Base-by-base conservation (phyloP, 495 filamentous ascomycete species). In the Neurospora sp. region DNA sequence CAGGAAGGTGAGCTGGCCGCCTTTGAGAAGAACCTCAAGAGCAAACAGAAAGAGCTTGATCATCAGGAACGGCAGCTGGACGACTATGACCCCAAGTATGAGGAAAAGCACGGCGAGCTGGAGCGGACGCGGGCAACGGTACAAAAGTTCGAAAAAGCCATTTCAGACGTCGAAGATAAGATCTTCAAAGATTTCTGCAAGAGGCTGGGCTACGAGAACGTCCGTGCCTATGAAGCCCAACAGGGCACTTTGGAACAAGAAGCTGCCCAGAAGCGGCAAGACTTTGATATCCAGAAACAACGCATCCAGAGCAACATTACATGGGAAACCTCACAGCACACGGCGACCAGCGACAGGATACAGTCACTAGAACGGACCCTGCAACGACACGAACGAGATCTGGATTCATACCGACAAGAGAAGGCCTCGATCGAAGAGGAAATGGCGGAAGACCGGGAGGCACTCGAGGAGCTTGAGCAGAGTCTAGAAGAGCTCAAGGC, bases 221-320 rank as follows among this genome's bases (percentile, higher is more conserved):
- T 99, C 74, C 92, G 95, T 27, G 91, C 91, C 42, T 99, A 98
- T 77, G 93, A 98, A 80, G 91, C 90, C 8, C 94, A 96, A 72
- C 96, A 98, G 79, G 96, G 96, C 41, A 93, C 90, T 16, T 79
- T 95, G 69, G 94, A 98, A 77, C 92, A 97, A 80, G 94, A 98
- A 77, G 91, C 90, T 46, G 89, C 91, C 3, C 89, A 94, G 80
- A 96, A 94, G 82, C 93, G 92, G 71, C 88, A 93, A 31, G 91
- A 93, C 73, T 98, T 97, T 76, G 91, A 88, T 37, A 89, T 90
- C 16, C 96, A 98, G 79, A 95, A 90, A 81, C 91, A 90, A 73
- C 88, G 88, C 68, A 86, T 99, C 42, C 86, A 95, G 77, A 94
- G 89, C 77, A 90, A 91, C 74, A 83, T 97, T 59, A 89, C 83